Evolutionary conservation across 345 rosid species (phyloP).

Genomic region (Stellera chamaejasme): DNA sequence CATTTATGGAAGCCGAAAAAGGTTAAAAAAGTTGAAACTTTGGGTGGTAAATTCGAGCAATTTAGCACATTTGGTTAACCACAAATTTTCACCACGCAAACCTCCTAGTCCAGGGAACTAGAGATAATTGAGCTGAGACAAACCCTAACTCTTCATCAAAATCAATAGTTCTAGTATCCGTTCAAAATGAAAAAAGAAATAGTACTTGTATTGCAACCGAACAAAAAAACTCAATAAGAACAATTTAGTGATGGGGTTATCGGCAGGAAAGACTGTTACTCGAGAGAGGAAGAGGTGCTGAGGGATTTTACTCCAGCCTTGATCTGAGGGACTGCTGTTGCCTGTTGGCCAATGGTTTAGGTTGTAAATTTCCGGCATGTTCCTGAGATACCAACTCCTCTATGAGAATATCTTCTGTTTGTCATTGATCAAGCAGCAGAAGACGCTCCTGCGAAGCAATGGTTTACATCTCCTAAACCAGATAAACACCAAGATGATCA

Average conservation of each 20-base stretch:
- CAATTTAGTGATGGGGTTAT: conserved; percentile 42
- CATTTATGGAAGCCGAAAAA: no score
- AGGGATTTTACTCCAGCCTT: conserved; percentile 94
- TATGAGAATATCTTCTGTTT: conserved; percentile 86
- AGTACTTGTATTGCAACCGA: neutral
- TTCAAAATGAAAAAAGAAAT: no score
- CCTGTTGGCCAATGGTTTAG: conserved; percentile 71
- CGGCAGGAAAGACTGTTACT: conserved; percentile 50
- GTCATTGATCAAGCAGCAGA: conserved; percentile 92
- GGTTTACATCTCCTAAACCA: conserved; percentile 49
- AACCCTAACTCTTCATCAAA: neutral
- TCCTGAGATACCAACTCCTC: conserved; percentile 75
- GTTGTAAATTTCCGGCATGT: conserved; percentile 75
- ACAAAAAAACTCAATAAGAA: neutral
- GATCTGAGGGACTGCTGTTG: conserved; percentile 64
- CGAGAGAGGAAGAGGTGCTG: conserved; percentile 79
- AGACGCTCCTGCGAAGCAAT: conserved; percentile 92
- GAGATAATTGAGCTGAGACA: no score
- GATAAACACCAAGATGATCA: conserved; percentile 49
- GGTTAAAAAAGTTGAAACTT: no score
- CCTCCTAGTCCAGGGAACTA: no score
- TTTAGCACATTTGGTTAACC: no score
- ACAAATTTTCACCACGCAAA: no score
- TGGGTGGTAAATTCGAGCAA: no score
- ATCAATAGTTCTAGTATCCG: neutral